Percentiles rank a stretch among this genome's conserved stretches.
Evolutionary conservation across 2,329 filamentous ascomycete species (phyloP).

Genomic region (Alternaria sp.): DNA sequence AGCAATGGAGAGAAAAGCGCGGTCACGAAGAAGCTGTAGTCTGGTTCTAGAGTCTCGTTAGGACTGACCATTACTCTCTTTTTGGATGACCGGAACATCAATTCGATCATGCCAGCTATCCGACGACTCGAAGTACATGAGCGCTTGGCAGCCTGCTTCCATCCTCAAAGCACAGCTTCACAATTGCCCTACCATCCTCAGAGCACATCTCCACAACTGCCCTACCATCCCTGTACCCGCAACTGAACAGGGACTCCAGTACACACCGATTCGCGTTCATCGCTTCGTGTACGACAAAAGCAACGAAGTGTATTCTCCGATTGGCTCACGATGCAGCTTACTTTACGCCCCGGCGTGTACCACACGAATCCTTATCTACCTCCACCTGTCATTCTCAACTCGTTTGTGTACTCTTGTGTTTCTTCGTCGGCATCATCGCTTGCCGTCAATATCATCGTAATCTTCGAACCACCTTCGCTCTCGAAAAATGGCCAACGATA

Average conservation of each 20-base stretch:
- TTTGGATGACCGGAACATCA: not conserved
- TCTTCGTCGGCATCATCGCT: not conserved
- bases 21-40: not conserved
- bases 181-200: not conserved
- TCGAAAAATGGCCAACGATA: not conserved
- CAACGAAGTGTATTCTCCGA: not conserved
- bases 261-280: not conserved
- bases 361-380: not conserved
- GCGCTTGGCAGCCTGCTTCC: not conserved
- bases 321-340: not conserved
- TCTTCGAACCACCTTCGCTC: not conserved
- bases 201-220: not conserved
- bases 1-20: conserved; percentile 1
- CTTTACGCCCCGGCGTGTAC: not conserved
- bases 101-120: not conserved
- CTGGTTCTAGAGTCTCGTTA: not conserved
- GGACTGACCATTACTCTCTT: not conserved
- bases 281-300: not conserved
- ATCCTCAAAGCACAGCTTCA: not conserved
- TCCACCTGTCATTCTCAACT: not conserved
- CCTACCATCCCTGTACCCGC: not conserved
- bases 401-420: not conserved
- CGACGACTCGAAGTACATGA: not conserved
- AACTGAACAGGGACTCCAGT: not conserved
- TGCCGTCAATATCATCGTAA: not conserved